Evolutionary conservation across 208 protist species (phyloP).

Genomic region (Leishmania braziliensis): DNA sequence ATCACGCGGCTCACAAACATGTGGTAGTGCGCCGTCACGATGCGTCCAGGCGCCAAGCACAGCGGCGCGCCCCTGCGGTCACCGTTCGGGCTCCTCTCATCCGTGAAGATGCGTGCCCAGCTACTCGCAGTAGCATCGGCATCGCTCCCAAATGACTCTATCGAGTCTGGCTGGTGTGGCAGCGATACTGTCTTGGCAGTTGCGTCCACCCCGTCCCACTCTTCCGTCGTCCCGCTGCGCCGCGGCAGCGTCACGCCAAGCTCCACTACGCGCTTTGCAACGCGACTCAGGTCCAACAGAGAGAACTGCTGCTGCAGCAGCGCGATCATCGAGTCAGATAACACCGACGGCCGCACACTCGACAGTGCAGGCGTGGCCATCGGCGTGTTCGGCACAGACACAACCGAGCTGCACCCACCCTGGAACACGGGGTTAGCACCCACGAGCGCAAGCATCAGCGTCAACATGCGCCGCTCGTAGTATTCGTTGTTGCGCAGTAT

Average conservation of each 20-base stretch:
- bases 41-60: slow-evolving; percentile 19
- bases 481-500: slow-evolving; percentile 32
- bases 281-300: slow-evolving; percentile 38
- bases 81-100: not conserved
- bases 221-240: slow-evolving; percentile 7
- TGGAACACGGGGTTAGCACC: not conserved
- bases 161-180: not conserved
- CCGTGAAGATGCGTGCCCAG: slow-evolving; percentile 6
- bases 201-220: not conserved
- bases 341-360: not conserved
- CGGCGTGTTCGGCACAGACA: slow-evolving; percentile 2
- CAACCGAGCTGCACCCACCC: not conserved
- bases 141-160: not conserved
- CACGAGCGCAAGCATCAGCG: slow-evolving; percentile 28
- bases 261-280: slow-evolving; percentile 36
- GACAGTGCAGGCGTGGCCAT: not conserved
- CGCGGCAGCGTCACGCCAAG: slow-evolving; percentile 29
- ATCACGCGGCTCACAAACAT: slow-evolving; percentile 31
- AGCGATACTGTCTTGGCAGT: not conserved
- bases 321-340: slow-evolving; percentile 23
- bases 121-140: not conserved
- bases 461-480: slow-evolving; percentile 40
- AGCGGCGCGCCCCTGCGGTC: not conserved
- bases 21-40: slow-evolving; percentile 32
- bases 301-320: slow-evolving; percentile 34